These are phyloP conservation scores for Umbelopsis isabellina DNA, from an alignment of 192 early-diverging fungal species.

Conservation along the genomic window DNA sequence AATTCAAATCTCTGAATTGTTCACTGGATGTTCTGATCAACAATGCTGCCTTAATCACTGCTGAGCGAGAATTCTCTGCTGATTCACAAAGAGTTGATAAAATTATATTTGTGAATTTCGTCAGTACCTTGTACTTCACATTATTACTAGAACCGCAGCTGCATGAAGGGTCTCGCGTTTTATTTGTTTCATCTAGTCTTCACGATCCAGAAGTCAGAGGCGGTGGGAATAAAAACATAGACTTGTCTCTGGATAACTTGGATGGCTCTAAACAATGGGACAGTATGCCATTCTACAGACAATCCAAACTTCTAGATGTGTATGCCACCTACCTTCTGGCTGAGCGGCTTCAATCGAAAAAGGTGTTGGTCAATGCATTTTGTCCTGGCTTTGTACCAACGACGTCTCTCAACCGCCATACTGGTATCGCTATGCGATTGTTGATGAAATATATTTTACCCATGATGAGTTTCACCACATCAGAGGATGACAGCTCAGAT, in stretches of 20 bases:
- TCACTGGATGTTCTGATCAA: slow-evolving; percentile 27
- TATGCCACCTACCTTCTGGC: slow-evolving; percentile 19
- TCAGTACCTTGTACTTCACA: slow-evolving; percentile 27
- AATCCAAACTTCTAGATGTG: slow-evolving; percentile 23
- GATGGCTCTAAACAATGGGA: slow-evolving; percentile 24
- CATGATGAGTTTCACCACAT: slow-evolving; percentile 20
- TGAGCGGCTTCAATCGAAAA: background rate
- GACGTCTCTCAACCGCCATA: slow-evolving; percentile 24
- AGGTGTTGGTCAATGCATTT: slow-evolving; percentile 15
- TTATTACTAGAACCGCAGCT: slow-evolving; percentile 24
- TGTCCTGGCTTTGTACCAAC: slow-evolving; percentile 37
- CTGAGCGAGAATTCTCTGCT: background rate
- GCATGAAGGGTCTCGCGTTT: slow-evolving; percentile 23
- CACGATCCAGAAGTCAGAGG: slow-evolving; percentile 26
- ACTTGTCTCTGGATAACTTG: slow-evolving; percentile 8
- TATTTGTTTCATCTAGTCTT: slow-evolving; percentile 22
- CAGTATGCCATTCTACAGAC: slow-evolving; percentile 26
- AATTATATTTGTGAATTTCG: slow-evolving; percentile 26
- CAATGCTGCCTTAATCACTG: slow-evolving; percentile 18
- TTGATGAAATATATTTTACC: slow-evolving; percentile 13
- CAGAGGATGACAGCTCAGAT: slow-evolving; percentile 11
- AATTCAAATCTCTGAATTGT: slow-evolving; percentile 17
- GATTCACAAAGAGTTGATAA: slow-evolving; percentile 19
- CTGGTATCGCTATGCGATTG: background rate
- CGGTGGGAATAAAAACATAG: background rate